phyloP scores from a whole-genome alignment of 2,329 filamentous ascomycete genomes.

The Pseudocercospora eumusae region DNA sequence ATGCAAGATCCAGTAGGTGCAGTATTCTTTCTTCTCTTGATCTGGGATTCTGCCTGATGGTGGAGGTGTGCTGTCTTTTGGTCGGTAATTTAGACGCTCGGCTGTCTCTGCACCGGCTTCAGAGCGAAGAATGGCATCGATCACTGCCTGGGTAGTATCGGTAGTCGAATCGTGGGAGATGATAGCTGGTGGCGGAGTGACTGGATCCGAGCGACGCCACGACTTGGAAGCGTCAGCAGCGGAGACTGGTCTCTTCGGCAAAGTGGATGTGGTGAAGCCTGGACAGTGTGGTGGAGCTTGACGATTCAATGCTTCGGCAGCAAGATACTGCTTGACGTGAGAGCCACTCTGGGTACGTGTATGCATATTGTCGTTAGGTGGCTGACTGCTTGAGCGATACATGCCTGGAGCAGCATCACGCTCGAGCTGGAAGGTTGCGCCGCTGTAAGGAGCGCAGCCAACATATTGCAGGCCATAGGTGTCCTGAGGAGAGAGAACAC shows the following conservation, averaged over 20 bases:
- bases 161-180: constrained; percentile 6
- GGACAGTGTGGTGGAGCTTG: constrained; percentile 23
- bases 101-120: constrained; percentile 33
- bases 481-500: constrained; percentile 38
- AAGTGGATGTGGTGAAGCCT: neutral
- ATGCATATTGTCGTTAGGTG: constrained; percentile 20
- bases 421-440: constrained; percentile 32
- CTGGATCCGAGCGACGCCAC: constrained; percentile 30
- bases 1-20: constrained; percentile 85
- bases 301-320: constrained; percentile 31
- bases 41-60: constrained; percentile 46
- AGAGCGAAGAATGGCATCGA: constrained; percentile 37
- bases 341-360: constrained; percentile 23
- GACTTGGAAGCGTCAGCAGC: constrained; percentile 30
- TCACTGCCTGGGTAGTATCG: constrained; percentile 31
- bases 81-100: constrained; percentile 34
- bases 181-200: neutral
- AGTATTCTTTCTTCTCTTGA: constrained; percentile 69
- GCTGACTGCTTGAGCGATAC: constrained; percentile 26
- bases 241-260: constrained; percentile 23
- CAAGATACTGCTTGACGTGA: constrained; percentile 24
- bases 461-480: constrained; percentile 37
- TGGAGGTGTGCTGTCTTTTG: constrained; percentile 27
- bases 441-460: constrained; percentile 33
- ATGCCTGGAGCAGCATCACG: constrained; percentile 13